phyloP scores from a whole-genome alignment of 2,329 filamentous ascomycete species.

The Dactylellina leptospora region DNA sequence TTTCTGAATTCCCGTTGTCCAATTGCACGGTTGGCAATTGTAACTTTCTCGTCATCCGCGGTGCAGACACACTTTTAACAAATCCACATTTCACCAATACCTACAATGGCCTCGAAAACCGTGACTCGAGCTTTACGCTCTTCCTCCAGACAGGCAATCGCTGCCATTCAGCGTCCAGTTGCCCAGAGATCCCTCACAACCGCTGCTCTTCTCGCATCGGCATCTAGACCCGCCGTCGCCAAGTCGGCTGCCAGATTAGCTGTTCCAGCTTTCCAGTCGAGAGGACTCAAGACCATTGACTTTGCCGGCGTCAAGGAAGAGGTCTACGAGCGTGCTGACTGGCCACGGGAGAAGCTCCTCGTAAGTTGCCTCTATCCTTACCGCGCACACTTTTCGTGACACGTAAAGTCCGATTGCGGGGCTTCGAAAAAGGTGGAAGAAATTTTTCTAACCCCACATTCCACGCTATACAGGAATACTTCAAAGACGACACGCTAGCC shows the following conservation, averaged over 20 bases:
- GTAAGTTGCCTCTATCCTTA: conserved; percentile 66
- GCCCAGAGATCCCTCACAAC: conserved; percentile 47
- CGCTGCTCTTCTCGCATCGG: conserved; percentile 42
- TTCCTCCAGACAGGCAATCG: conserved; percentile 47
- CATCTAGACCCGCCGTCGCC: conserved; percentile 61
- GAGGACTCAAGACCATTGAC: conserved; percentile 98
- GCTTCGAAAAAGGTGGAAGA: not conserved
- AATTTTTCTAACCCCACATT: conserved; percentile 48
- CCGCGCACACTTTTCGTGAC: conserved; percentile 30
- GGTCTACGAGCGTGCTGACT: conserved; percentile 97
- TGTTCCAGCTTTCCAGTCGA: conserved; percentile 71
- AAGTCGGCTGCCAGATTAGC: conserved; percentile 63
- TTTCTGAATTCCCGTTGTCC: conserved; percentile 19
- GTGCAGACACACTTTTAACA: too few species aligned
- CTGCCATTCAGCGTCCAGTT: conserved; percentile 28
- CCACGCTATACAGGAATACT: conserved; percentile 77
- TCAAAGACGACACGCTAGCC: conserved; percentile 99
- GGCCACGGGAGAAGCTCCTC: conserved; percentile 97
- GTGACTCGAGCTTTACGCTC: conserved; percentile 42
- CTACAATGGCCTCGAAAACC: conserved; percentile 48
- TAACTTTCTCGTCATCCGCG: conserved; percentile 10
- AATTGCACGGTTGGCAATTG: conserved; percentile 13
- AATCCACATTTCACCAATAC: not conserved
- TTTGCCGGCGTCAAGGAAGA: conserved; percentile 95
- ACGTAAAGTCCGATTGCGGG: not conserved